phyloP scores from a whole-genome alignment of 1,284 basidiomycete genomes.

The Ustilago esculenta region DNA sequence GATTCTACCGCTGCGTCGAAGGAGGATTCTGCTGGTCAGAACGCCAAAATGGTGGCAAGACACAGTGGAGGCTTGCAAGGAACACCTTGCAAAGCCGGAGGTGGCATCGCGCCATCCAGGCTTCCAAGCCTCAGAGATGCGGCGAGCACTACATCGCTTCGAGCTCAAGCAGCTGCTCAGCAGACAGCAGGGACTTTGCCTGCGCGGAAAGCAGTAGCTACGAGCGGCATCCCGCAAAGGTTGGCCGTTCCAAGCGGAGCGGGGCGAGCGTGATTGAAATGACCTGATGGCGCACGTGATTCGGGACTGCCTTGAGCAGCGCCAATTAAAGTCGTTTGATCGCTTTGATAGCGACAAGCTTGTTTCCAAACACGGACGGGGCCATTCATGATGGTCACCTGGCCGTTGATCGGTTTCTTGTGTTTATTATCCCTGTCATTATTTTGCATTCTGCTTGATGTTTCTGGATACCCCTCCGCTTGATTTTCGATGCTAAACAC shows the following conservation, averaged over 20 bases:
- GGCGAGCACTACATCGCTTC: conserved; percentile 17
- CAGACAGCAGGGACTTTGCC: background rate
- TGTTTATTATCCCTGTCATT: background rate
- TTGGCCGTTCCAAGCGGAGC: background rate
- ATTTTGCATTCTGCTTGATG: background rate
- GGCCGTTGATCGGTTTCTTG: too few relatives aligned
- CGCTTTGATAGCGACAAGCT: too few relatives aligned
- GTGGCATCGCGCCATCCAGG: conserved; percentile 29
- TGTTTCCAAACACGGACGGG: too few relatives aligned
- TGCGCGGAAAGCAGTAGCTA: background rate
- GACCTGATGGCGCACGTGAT: background rate
- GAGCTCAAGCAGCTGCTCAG: background rate
- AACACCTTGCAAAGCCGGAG: conserved; percentile 12
- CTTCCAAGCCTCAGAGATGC: conserved; percentile 21
- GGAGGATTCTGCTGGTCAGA: background rate
- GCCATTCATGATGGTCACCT: too few relatives aligned
- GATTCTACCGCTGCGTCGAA: background rate
- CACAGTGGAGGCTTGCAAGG: conserved; percentile 8
- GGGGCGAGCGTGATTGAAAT: background rate
- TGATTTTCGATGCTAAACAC: background rate
- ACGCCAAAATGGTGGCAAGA: background rate
- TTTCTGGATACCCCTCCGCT: conserved; percentile 14
- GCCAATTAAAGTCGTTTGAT: too few relatives aligned
- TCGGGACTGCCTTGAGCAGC: conserved; percentile 11
- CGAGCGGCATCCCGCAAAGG: conserved; percentile 1